These are phyloP conservation scores for Meyerozyma carpophila DNA, from an alignment of 1,139 yeast genomes.

Conservation along the genomic window DNA sequence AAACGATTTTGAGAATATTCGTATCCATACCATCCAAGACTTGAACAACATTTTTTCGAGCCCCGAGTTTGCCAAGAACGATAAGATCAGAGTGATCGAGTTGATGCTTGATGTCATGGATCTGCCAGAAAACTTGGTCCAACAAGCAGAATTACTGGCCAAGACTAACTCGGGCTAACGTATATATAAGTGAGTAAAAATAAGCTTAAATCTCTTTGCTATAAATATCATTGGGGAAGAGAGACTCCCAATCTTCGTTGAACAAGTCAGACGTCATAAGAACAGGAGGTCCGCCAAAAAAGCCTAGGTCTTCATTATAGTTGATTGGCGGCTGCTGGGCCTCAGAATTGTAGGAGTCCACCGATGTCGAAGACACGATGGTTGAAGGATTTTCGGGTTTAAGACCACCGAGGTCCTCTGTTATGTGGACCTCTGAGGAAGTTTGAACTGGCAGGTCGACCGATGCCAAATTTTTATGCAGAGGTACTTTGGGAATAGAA, in stretches of 20 bases:
- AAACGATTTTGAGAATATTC: constrained; percentile 20
- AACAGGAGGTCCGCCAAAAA: constrained; percentile 50
- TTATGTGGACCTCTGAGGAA: not conserved
- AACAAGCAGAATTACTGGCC: constrained; percentile 24
- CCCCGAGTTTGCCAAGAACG: constrained; percentile 20
- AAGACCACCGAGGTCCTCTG: not conserved
- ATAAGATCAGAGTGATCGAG: constrained; percentile 31
- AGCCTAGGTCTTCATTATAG: constrained; percentile 25
- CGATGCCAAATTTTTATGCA: not conserved
- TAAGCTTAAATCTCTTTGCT: constrained; percentile 5
- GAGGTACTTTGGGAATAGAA: not conserved
- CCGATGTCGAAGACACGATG: not conserved
- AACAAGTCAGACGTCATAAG: constrained; percentile 48
- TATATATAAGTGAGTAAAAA: not conserved
- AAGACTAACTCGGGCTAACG: constrained; percentile 11
- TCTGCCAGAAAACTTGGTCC: constrained; percentile 29
- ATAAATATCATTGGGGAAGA: constrained; percentile 38
- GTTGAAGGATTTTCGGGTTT: not conserved
- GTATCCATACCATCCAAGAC: constrained; percentile 23
- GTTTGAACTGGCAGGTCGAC: not conserved
- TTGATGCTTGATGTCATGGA: constrained; percentile 32
- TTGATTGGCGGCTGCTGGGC: not conserved
- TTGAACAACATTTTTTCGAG: constrained; percentile 22
- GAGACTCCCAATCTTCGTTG: constrained; percentile 47
- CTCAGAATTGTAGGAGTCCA: constrained; percentile 1